Evolutionary conservation across 768 basidiomycete species (phyloP).

Genomic region (Amanita thiersii): DNA sequence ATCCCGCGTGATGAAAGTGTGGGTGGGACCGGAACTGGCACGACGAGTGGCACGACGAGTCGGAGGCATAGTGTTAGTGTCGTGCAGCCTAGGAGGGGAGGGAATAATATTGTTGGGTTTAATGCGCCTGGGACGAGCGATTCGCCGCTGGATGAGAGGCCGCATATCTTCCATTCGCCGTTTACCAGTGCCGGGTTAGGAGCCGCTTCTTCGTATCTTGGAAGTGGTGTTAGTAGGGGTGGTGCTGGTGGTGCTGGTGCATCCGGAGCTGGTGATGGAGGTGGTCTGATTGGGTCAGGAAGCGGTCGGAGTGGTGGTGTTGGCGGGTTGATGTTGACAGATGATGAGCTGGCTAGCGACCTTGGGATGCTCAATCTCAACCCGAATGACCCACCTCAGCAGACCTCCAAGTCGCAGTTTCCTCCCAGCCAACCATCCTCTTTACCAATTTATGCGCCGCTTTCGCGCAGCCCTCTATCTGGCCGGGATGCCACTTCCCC

Average conservation of each 20-base stretch:
- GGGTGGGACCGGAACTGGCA: slow-evolving; percentile 29
- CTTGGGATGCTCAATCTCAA: slow-evolving; percentile 57
- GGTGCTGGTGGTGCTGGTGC: slow-evolving; percentile 3
- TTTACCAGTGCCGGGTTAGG: background rate
- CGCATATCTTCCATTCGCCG: slow-evolving; percentile 11
- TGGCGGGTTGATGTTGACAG: slow-evolving; percentile 54
- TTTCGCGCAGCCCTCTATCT: slow-evolving; percentile 54
- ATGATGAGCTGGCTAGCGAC: slow-evolving; percentile 75
- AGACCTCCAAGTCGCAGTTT: slow-evolving; percentile 36
- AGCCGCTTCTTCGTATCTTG: background rate
- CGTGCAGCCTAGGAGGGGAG: slow-evolving; percentile 61
- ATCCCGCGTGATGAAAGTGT: slow-evolving; percentile 60
- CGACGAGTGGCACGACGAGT: slow-evolving; percentile 67
- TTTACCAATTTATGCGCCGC: slow-evolving; percentile 66
- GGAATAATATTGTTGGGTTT: slow-evolving; percentile 53
- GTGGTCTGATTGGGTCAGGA: slow-evolving; percentile 15
- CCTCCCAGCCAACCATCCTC: slow-evolving; percentile 67
- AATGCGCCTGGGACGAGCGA: slow-evolving; percentile 46
- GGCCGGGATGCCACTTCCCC: slow-evolving; percentile 37
- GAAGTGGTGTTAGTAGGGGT: too few species aligned
- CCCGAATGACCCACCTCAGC: slow-evolving; percentile 27
- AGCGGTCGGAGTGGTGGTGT: slow-evolving; percentile 32
- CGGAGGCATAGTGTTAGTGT: slow-evolving; percentile 78
- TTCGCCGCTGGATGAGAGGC: slow-evolving; percentile 29
- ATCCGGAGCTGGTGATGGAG: background rate